phyloP scores from a whole-genome alignment of 2,329 filamentous ascomycete genomes.

The Neocucurbitaria cava region DNA sequence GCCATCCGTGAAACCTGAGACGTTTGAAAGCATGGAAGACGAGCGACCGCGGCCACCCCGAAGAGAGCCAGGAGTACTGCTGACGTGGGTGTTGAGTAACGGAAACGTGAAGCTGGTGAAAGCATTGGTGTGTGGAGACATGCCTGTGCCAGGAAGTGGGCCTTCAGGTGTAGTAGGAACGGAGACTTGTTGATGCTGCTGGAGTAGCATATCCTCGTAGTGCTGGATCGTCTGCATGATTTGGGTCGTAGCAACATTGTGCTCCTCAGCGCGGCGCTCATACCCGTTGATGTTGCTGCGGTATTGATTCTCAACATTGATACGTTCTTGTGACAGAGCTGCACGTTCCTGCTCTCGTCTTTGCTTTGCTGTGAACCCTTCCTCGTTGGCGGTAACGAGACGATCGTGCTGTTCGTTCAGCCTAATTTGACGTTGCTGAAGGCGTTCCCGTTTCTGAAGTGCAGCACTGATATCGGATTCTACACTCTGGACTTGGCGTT shows the following conservation, averaged over 20 bases:
- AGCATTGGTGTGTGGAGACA: constrained; percentile 42
- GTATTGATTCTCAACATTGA: constrained; percentile 47
- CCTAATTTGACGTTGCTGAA: constrained; percentile 73
- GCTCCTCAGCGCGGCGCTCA: constrained; percentile 48
- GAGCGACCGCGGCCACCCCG: constrained; percentile 55
- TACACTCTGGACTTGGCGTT: constrained; percentile 68
- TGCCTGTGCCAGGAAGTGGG: constrained; percentile 61
- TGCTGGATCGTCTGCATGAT: constrained; percentile 47
- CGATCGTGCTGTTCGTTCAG: constrained; percentile 75
- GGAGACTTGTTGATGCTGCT: constrained; percentile 48
- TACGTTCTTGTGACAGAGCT: constrained; percentile 45
- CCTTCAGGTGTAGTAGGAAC: constrained; percentile 66
- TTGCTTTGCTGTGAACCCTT: constrained; percentile 68
- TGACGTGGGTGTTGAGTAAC: constrained; percentile 34
- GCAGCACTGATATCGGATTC: constrained; percentile 69
- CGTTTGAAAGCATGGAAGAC: constrained; percentile 60
- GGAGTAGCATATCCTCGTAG: constrained; percentile 50
- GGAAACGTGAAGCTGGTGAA: constrained; percentile 50
- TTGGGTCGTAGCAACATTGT: constrained; percentile 46
- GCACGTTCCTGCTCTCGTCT: constrained; percentile 50
- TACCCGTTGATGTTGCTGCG: constrained; percentile 47
- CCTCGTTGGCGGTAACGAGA: constrained; percentile 72
- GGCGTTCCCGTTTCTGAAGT: constrained; percentile 74
- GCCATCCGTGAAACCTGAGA: constrained; percentile 59
- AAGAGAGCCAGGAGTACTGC: constrained; percentile 43